A percentile compares a stretch with the other conserved stretches of the same genome.
These are phyloP conservation scores for Pyrenophora seminiperda DNA, from an alignment of 2,329 filamentous ascomycete species.

Conservation along the genomic window DNA sequence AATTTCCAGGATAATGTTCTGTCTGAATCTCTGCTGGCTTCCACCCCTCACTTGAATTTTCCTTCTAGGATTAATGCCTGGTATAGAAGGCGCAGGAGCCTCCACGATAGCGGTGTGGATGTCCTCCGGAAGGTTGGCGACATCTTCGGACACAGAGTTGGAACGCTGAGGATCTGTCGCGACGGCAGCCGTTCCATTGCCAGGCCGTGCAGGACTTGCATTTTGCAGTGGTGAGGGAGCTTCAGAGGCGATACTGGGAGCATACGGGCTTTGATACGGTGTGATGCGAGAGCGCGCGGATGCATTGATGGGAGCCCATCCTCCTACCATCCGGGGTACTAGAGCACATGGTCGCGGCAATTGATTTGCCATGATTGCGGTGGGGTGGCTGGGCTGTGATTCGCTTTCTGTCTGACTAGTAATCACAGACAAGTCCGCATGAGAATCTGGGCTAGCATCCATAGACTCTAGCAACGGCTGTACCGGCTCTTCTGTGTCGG, in stretches of 20 bases:
- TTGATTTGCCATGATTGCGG: background rate
- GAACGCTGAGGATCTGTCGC: background rate
- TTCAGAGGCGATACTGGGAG: constrained; percentile 4
- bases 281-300: background rate
- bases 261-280: constrained; percentile 30
- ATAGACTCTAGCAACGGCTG: background rate
- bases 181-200: background rate
- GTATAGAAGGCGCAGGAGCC: constrained; percentile 4
- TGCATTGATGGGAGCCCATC: constrained; percentile 30
- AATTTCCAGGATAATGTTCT: constrained; percentile 60
- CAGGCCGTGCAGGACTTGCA: background rate
- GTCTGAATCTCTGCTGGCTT: constrained; percentile 26
- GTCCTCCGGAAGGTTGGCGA: background rate
- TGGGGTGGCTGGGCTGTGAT: background rate
- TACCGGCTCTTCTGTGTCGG: background rate
- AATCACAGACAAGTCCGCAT: background rate
- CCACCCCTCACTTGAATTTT: constrained; percentile 15
- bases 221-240: background rate
- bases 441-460: background rate
- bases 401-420: background rate
- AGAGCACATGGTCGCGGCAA: background rate
- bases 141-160: background rate
- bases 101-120: constrained; percentile 9
- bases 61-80: constrained; percentile 12
- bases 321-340: constrained; percentile 2